These are phyloP conservation scores for Boletus sp. DNA, from an alignment of 768 basidiomycete genomes.

Conservation along the genomic window DNA sequence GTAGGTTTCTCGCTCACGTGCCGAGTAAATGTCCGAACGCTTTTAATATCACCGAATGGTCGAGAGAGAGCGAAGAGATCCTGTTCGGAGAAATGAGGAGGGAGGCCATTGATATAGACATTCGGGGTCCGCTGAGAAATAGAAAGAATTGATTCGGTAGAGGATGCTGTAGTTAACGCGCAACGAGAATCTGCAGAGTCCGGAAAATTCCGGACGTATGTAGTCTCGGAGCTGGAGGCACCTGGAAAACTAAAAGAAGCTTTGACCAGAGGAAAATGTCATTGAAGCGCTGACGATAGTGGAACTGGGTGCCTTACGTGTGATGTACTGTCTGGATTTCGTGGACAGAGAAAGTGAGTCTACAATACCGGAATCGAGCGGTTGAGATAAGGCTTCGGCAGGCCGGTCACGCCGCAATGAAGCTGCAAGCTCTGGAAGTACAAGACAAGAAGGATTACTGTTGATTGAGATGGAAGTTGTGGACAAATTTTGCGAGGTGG, in stretches of 20 bases:
- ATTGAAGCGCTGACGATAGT: not conserved
- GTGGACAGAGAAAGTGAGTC: conserved; percentile 2
- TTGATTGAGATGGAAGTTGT: conserved; percentile 12
- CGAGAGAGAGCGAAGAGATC: conserved; percentile 68
- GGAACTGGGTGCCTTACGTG: conserved; percentile 19
- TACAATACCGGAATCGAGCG: conserved; percentile 14
- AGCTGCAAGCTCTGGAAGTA: conserved; percentile 9
- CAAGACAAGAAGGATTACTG: conserved; percentile 23
- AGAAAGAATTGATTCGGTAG: conserved; percentile 11
- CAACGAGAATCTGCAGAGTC: conserved; percentile 13
- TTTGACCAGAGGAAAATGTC: conserved; percentile 4
- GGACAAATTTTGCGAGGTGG: conserved; percentile 11
- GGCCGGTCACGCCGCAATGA: conserved; percentile 5
- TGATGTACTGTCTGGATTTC: conserved; percentile 19
- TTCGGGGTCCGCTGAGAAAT: conserved; percentile 54
- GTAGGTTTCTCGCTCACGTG: conserved; percentile 72
- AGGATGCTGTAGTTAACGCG: conserved; percentile 12
- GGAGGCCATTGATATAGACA: conserved; percentile 86
- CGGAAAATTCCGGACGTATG: conserved; percentile 9
- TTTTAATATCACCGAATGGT: conserved; percentile 72
- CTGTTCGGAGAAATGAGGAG: conserved; percentile 80
- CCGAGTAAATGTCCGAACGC: conserved; percentile 81
- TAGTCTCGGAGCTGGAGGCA: conserved; percentile 10
- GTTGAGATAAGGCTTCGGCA: conserved; percentile 10
- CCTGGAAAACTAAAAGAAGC: conserved; percentile 28